Conservation (phyloP, 345 rosid species). For the Dipteronia dyeriana region DNA sequence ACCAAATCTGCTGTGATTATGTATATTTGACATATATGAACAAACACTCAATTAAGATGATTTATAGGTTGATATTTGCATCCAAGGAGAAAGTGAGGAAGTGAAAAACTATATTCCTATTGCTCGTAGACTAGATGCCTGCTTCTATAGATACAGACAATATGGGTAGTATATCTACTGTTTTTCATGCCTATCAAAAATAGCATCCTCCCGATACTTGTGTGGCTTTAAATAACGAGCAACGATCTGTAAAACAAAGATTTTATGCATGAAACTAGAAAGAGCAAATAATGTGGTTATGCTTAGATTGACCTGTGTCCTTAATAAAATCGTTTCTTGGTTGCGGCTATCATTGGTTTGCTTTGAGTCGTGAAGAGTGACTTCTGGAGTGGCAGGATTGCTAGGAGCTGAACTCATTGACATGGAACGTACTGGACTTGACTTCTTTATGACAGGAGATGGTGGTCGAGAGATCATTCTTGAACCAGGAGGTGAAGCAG, state of each 20-base stretch:
- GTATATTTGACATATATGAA: neutral
- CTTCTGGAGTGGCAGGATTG: slow-evolving; percentile 40
- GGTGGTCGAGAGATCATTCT: slow-evolving; percentile 48
- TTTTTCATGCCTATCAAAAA: neutral
- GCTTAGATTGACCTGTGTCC: slow-evolving; percentile 54
- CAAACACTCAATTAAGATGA: neutral
- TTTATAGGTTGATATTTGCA: slow-evolving; percentile 1
- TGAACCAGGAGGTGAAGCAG: slow-evolving; percentile 40
- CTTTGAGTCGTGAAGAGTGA: slow-evolving; percentile 45
- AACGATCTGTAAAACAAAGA: neutral
- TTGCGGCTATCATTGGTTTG: slow-evolving; percentile 38
- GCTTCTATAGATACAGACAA: neutral
- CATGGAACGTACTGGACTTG: slow-evolving; percentile 50
- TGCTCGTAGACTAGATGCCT: neutral
- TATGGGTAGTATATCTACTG: neutral
- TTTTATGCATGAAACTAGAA: neutral
- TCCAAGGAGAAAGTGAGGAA: too few species aligned
- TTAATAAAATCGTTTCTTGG: slow-evolving; percentile 56
- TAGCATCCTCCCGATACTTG: neutral
- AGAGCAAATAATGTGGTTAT: neutral
- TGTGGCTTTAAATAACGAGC: neutral
- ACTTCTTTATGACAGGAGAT: slow-evolving; percentile 45
- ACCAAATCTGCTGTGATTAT: slow-evolving; percentile 3
- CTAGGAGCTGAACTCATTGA: slow-evolving; percentile 40
- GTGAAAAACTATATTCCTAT: too few species aligned